Percentiles rank a stretch among this genome's conserved stretches.
Conservation (phyloP, 371 early-diverging fungal genomes). For the Mucor saturninus region DNA sequence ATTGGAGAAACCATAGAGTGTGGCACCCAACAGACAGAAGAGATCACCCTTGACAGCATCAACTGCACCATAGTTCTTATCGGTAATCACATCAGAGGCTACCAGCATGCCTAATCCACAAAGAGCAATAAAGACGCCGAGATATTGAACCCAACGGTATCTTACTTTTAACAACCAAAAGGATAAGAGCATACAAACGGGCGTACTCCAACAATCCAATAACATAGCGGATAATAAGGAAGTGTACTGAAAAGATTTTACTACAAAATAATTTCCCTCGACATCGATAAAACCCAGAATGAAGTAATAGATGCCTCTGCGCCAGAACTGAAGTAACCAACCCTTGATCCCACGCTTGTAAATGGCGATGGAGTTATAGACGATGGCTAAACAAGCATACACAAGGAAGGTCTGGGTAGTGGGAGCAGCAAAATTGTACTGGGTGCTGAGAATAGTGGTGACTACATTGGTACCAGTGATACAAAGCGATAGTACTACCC, state of each 20-base stretch:
- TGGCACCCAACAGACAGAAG: conserved; percentile 72
- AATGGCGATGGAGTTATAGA: conserved; percentile 63
- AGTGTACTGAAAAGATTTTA: conserved; percentile 76
- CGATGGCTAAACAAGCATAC: conserved; percentile 60
- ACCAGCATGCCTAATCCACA: conserved; percentile 70
- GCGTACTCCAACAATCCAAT: conserved; percentile 75
- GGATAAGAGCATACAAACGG: conserved; percentile 66
- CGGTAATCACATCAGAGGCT: conserved; percentile 59
- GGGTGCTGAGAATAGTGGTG: conserved; percentile 55
- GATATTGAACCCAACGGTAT: conserved; percentile 65
- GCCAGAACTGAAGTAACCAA: conserved; percentile 48
- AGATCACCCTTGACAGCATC: conserved; percentile 70
- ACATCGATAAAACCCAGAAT: conserved; percentile 71
- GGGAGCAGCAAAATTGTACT: conserved; percentile 60
- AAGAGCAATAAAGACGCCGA: conserved; percentile 67
- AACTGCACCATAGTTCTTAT: conserved; percentile 48
- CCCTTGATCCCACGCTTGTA: conserved; percentile 57
- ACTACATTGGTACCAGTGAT: conserved; percentile 70
- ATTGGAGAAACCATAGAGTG: conserved; percentile 74
- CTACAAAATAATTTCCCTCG: conserved; percentile 78
- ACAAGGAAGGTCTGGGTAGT: conserved; percentile 71
- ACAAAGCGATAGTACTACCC: conserved; percentile 63
- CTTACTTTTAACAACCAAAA: conserved; percentile 61
- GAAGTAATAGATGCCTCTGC: conserved; percentile 55
- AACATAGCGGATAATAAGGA: conserved; percentile 73